Percentiles rank a stretch among this genome's conserved stretches.
Evolutionary conservation across 2,329 filamentous ascomycete species (phyloP).

Genomic region (Xylariaceae sp.): DNA sequence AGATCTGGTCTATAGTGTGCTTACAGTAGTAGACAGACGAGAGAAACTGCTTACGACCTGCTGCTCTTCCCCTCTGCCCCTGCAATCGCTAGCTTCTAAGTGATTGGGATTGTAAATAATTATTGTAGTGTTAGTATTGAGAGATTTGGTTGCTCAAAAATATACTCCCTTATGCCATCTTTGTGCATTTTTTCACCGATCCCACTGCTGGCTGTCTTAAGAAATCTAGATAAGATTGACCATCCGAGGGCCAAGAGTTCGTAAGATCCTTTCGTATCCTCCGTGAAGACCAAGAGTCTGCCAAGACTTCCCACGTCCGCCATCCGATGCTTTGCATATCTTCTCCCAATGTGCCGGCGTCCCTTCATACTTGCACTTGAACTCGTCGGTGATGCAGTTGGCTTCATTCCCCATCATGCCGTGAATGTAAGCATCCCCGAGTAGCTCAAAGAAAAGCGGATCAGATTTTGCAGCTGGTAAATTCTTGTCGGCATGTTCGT

Average conservation of each 20-base stretch:
- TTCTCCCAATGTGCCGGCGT: constrained; percentile 14
- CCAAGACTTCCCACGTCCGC: constrained; percentile 18
- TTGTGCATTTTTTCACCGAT: no score
- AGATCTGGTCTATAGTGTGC: no score
- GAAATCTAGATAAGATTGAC: constrained; percentile 6
- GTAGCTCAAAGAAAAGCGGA: constrained; percentile 17
- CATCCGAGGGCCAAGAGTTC: constrained; percentile 17
- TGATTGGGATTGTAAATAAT: no score
- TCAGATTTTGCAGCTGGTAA: neutral
- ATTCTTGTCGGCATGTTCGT: neutral
- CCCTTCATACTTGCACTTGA: constrained; percentile 17
- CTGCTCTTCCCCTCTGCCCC: no score
- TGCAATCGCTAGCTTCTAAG: no score
- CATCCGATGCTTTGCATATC: constrained; percentile 11
- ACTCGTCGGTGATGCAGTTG: constrained; percentile 22
- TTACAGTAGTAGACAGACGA: no score
- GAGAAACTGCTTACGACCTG: no score
- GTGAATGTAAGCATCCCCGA: constrained; percentile 23
- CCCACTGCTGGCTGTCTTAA: no score
- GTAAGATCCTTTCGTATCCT: constrained; percentile 18
- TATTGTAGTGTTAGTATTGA: no score
- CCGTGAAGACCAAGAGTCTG: constrained; percentile 15
- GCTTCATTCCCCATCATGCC: constrained; percentile 25
- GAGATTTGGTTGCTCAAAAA: no score
- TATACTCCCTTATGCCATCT: no score